These are phyloP conservation scores for Paramyrothecium sp. DNA, from an alignment of 2,329 filamentous ascomycete species.

Conservation along the genomic window DNA sequence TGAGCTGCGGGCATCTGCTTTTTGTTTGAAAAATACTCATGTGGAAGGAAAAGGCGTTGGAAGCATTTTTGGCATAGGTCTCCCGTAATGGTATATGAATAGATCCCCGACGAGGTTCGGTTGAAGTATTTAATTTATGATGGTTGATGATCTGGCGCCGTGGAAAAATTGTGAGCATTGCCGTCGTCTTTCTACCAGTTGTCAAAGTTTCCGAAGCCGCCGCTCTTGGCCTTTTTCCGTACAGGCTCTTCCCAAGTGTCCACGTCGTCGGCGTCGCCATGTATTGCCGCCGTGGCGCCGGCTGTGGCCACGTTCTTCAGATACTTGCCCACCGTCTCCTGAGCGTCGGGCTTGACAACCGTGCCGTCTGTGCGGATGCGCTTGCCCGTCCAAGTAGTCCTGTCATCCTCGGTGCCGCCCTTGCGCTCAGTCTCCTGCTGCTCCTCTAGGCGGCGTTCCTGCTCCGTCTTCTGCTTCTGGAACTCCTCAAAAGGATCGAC, in stretches of 20 bases:
- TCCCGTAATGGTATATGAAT: background rate
- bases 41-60: background rate
- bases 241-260: slow-evolving; percentile 69
- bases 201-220: slow-evolving; percentile 94
- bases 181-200: slow-evolving; percentile 59
- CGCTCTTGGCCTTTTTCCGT: slow-evolving; percentile 75
- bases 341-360: slow-evolving; percentile 41
- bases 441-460: slow-evolving; percentile 55
- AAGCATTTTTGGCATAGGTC: background rate
- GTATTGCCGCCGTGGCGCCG: slow-evolving; percentile 46
- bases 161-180: no score
- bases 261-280: slow-evolving; percentile 58
- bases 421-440: slow-evolving; percentile 60
- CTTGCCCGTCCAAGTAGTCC: slow-evolving; percentile 95
- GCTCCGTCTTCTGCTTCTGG: slow-evolving; percentile 67
- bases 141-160: no score
- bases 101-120: background rate
- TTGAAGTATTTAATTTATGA: no score
- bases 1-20: background rate
- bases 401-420: slow-evolving; percentile 82
- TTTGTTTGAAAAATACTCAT: background rate
- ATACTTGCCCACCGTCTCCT: slow-evolving; percentile 72
- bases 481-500: slow-evolving; percentile 97
- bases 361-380: slow-evolving; percentile 69
- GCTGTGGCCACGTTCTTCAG: slow-evolving; percentile 56